These are phyloP conservation scores for Colletotrichum gigasporum DNA, from an alignment of 2,329 filamentous ascomycete species.

Conservation along the genomic window DNA sequence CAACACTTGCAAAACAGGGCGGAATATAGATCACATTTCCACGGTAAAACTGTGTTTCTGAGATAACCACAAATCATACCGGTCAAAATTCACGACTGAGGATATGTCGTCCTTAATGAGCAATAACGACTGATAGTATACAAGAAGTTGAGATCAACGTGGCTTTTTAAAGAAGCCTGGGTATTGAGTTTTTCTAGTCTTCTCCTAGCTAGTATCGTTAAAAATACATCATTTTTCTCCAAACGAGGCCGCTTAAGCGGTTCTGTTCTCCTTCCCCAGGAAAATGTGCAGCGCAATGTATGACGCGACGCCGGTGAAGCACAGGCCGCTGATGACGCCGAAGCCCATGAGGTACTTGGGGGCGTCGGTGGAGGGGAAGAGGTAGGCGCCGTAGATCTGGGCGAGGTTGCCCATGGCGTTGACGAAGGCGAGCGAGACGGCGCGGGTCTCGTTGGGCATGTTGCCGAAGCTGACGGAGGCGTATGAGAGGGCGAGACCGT, in stretches of 20 bases:
- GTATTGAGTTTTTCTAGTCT: no score
- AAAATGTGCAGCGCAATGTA: conserved; percentile 17
- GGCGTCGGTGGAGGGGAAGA: conserved; percentile 58
- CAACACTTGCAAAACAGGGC: no score
- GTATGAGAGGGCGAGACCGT: conserved; percentile 60
- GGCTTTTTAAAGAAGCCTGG: no score
- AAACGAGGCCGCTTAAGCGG: neutral
- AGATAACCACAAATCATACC: no score
- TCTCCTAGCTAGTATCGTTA: no score
- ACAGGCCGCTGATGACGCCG: conserved; percentile 32
- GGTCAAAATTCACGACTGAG: no score
- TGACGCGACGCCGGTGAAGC: conserved; percentile 20
- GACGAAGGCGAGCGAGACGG: conserved; percentile 55
- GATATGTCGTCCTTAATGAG: no score
- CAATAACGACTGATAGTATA: no score
- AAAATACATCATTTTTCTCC: no score
- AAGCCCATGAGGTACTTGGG: conserved; percentile 60
- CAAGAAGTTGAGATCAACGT: no score
- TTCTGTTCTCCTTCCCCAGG: neutral
- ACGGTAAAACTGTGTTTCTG: no score
- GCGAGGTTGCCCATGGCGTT: conserved; percentile 65
- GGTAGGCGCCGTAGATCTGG: conserved; percentile 64
- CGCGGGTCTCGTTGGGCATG: conserved; percentile 59
- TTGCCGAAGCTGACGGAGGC: conserved; percentile 60
- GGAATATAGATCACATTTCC: no score